These are phyloP conservation scores for Yarrowia sp. DNA, from an alignment of 805 yeast genomes.

Conservation along the genomic window DNA sequence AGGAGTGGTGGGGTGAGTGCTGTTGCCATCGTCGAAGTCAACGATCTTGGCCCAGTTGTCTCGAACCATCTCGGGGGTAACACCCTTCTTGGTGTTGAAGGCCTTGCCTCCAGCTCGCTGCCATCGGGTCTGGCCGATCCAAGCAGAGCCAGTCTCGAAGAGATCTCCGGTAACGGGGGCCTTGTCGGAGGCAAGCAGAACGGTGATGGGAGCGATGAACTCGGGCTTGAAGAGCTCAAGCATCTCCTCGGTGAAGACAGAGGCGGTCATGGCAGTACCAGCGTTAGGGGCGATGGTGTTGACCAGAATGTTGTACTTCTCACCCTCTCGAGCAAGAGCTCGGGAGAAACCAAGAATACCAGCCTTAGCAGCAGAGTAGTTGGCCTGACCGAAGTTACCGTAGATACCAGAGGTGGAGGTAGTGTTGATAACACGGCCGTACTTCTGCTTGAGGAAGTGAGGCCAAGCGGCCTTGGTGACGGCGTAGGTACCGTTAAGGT, in stretches of 20 bases:
- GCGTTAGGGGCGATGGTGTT: conserved; percentile 96
- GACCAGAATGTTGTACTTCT: conserved; percentile 72
- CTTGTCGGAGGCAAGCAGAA: conserved; percentile 76
- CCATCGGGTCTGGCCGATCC: conserved; percentile 95
- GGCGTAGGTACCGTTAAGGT: conserved; percentile 79
- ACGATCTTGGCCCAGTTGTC: conserved; percentile 70
- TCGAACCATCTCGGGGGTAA: conserved; percentile 72
- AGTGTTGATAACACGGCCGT: conserved; percentile 85
- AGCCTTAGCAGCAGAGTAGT: conserved; percentile 92
- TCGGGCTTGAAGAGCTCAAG: conserved; percentile 83
- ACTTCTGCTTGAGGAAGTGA: conserved; percentile 73
- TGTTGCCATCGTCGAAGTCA: conserved; percentile 65
- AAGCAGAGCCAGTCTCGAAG: conserved; percentile 95
- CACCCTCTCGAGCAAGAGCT: conserved; percentile 91
- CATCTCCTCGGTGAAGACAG: conserved; percentile 81
- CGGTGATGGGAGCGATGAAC: conserved; percentile 89
- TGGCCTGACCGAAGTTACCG: conserved; percentile 97
- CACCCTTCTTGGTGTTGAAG: conserved; percentile 54
- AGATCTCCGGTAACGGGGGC: conserved; percentile 78
- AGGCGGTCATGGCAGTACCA: conserved; percentile 95
- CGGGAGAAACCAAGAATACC: conserved; percentile 85
- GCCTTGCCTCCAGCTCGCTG: conserved; percentile 89
- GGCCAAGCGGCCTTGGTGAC: conserved; percentile 95
- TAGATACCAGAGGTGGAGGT: conserved; percentile 96
- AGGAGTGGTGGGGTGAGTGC: conserved; percentile 65